Conservation (phyloP, 2,329 filamentous ascomycete genomes). For the Verticillium nonalfalfae region DNA sequence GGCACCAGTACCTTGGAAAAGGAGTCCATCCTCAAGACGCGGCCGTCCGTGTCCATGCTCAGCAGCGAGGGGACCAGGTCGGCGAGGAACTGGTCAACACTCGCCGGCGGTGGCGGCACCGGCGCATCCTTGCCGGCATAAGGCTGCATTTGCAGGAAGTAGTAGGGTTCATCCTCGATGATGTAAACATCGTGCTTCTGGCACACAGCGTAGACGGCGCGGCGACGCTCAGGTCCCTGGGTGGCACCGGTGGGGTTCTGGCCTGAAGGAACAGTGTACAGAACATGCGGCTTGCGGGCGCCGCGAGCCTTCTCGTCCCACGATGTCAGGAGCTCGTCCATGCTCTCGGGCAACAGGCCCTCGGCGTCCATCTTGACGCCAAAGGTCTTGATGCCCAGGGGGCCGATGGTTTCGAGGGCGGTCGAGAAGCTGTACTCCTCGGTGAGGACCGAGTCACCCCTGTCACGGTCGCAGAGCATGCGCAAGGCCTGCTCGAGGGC, state of each 20-base stretch:
- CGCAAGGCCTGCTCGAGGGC: conserved; percentile 78
- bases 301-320: conserved; percentile 43
- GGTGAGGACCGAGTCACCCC: conserved; percentile 72
- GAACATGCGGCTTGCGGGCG: conserved; percentile 43
- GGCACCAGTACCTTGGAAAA: conserved; percentile 90
- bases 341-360: conserved; percentile 42
- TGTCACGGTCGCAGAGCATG: conserved; percentile 65
- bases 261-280: conserved; percentile 64
- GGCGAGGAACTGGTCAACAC: conserved; percentile 66
- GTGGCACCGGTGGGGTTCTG: conserved; percentile 91
- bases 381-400: conserved; percentile 44
- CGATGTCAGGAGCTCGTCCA: conserved; percentile 42
- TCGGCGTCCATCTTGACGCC: conserved; percentile 47
- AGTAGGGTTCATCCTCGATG: conserved; percentile 91
- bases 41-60: conserved; percentile 77
- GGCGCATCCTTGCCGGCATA: conserved; percentile 37
- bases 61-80: conserved; percentile 69
- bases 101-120: conserved; percentile 46
- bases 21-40: conserved; percentile 85
- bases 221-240: conserved; percentile 59
- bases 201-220: conserved; percentile 69
- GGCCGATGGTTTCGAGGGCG: conserved; percentile 50
- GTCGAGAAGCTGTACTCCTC: conserved; percentile 91
- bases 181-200: conserved; percentile 83
- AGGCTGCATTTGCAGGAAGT: conserved; percentile 83